These are phyloP conservation scores for Melaleuca alternifolia DNA, from an alignment of 345 rosid genomes.

Conservation along the genomic window DNA sequence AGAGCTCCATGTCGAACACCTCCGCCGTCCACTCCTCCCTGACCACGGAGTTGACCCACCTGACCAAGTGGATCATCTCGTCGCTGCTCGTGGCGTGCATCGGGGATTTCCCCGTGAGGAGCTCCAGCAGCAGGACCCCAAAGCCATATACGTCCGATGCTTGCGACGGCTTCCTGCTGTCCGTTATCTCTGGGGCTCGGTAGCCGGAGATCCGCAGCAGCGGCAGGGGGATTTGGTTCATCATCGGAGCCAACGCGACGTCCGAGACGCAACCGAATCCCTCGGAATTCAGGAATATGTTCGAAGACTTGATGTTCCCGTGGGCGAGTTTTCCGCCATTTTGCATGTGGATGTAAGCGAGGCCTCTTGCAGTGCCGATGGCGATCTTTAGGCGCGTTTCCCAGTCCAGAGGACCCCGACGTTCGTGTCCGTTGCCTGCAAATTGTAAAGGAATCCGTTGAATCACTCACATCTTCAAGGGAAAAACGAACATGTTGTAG, in stretches of 20 bases:
- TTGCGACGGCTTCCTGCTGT: conserved; percentile 67
- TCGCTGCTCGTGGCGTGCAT: conserved; percentile 39
- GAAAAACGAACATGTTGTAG: neutral
- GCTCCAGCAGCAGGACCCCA: conserved; percentile 80
- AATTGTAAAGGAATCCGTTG: neutral
- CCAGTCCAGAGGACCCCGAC: conserved; percentile 61
- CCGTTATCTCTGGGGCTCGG: conserved; percentile 88
- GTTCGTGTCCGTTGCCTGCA: conserved; percentile 54
- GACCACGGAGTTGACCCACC: conserved; percentile 95
- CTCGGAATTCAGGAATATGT: conserved; percentile 56
- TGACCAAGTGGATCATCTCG: conserved; percentile 66
- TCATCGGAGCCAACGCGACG: conserved; percentile 56
- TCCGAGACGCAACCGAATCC: conserved; percentile 66
- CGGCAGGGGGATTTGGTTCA: conserved; percentile 54
- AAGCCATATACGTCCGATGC: conserved; percentile 76
- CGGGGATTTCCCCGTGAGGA: conserved; percentile 78
- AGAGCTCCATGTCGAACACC: conserved; percentile 77
- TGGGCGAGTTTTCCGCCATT: conserved; percentile 72
- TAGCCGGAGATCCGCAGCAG: conserved; percentile 59
- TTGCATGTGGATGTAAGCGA: conserved; percentile 58
- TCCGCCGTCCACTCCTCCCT: conserved; percentile 99
- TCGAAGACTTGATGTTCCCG: conserved; percentile 84
- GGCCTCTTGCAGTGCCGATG: conserved; percentile 73
- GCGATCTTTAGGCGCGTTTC: conserved; percentile 64
- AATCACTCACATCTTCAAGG: neutral